phyloP scores from a whole-genome alignment of 371 early-diverging fungal genomes.

The Rhizopus delemar region DNA sequence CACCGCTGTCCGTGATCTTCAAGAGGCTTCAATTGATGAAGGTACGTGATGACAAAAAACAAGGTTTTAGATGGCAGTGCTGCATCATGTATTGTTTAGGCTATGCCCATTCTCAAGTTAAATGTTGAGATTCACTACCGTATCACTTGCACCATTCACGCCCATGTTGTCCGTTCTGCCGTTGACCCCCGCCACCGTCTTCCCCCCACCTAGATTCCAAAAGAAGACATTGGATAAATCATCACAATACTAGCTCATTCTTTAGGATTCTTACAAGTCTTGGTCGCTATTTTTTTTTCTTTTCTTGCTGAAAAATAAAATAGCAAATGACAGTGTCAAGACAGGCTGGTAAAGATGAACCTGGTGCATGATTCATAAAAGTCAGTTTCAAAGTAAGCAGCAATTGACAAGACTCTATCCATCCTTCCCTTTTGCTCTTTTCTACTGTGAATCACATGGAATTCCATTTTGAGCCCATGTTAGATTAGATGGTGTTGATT shows the following conservation, averaged over 20 bases:
- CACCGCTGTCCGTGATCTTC: slow-evolving; percentile 96
- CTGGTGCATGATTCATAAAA: no score
- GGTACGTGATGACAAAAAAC: slow-evolving; percentile 38
- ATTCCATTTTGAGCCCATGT: no score
- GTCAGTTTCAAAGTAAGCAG: no score
- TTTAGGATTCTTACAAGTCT: slow-evolving; percentile 30
- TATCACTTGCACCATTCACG: slow-evolving; percentile 98
- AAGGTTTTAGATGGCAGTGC: background rate
- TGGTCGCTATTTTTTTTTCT: slow-evolving; percentile 9
- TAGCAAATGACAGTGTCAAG: no score
- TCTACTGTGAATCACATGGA: no score
- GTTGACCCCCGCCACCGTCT: slow-evolving; percentile 90
- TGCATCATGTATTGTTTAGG: slow-evolving; percentile 38
- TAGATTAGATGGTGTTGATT: no score
- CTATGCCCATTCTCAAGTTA: slow-evolving; percentile 95
- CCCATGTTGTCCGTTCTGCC: slow-evolving; percentile 92
- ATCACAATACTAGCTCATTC: background rate
- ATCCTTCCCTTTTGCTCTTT: no score
- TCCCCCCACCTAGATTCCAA: slow-evolving; percentile 88
- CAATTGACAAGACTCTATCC: no score
- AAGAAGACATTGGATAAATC: slow-evolving; percentile 34
- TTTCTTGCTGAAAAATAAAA: background rate
- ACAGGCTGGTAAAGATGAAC: no score
- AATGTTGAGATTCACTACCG: slow-evolving; percentile 98
- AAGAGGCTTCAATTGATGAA: slow-evolving; percentile 93